Conservation (phyloP, 2,329 filamentous ascomycete genomes). For the Didymella glomerata region DNA sequence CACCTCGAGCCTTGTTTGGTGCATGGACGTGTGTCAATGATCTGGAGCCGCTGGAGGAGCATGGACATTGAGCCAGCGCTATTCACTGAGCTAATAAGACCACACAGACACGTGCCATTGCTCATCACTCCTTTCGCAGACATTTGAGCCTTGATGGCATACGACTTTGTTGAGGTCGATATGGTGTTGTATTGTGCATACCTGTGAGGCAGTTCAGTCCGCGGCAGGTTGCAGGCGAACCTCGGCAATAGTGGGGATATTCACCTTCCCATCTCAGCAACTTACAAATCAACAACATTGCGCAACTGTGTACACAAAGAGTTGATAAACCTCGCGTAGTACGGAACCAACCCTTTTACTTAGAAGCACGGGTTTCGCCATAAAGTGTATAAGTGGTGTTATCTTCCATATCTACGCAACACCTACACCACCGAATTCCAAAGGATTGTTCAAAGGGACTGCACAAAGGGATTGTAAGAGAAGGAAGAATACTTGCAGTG, state of each 20-base stretch:
- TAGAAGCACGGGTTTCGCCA: too few species aligned
- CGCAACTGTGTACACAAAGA: background rate
- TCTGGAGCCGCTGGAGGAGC: too few species aligned
- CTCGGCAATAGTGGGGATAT: slow-evolving; percentile 12
- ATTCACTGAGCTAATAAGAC: too few species aligned
- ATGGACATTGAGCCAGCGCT: too few species aligned
- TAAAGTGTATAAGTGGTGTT: background rate
- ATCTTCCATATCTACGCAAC: background rate
- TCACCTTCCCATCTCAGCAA: slow-evolving; percentile 12
- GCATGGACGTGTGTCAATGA: too few species aligned
- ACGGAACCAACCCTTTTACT: background rate
- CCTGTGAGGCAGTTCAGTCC: slow-evolving; percentile 1
- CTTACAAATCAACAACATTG: slow-evolving; percentile 22
- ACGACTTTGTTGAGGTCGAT: background rate
- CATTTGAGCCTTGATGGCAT: too few species aligned
- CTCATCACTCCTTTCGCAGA: too few species aligned
- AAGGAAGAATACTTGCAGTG: background rate
- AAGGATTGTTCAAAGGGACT: too few species aligned
- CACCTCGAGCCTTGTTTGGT: too few species aligned
- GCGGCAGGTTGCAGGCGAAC: slow-evolving; percentile 12
- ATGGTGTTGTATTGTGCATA: background rate
- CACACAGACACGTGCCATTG: too few species aligned
- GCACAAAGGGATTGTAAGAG: background rate
- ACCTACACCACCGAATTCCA: background rate
- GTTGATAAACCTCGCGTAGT: background rate